Evolutionary conservation across 352 stramenopile genomes (phyloP), one percentile per base, ranked within the genome.

Genomic region (Bremia lactucae): DNA sequence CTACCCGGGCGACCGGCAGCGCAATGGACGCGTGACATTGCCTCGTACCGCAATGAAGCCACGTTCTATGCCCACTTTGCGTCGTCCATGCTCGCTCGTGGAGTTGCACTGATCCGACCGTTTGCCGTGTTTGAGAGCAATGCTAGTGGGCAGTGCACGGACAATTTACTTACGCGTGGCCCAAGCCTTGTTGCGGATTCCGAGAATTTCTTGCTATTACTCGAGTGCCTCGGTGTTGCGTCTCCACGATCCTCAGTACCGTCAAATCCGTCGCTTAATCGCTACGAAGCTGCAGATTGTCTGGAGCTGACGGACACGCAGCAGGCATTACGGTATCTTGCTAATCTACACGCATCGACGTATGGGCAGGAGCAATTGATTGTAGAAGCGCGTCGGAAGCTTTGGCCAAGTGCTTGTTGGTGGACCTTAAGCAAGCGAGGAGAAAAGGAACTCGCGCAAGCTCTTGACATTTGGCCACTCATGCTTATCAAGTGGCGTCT

Each of bases 351-450:
- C 23, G 58, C 71, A 0, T 56, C 66, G 1, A 46, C 55, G 1
- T 62, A 62, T 49, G 46, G 44, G 16, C 47, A 55, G 40, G 16
- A 48, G 13, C 56, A 53, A 20, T 42, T 83, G 5, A 41, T 74
- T 33, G 21, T 31, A 3, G 59, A 47, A 6, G 59, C 68, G 7
- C 31, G 23, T 6, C 14, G 42, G n/a, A 35, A 64, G 21, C 42
- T 83, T 2, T 82, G 68, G 68, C 14, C 64, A 0, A 62, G 44
- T 1, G 66, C 58, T 0, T 66, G 59, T 18, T 87, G 73, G 73
- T 87, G 73, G 73, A 59, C 63, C 24, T 71, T 72, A 7, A 51
- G 58, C 5, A 83, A 87, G 45, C 71, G 73, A 37, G 73, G 70
- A 4, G 36, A 62, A 2, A 44, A 55, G 18, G 59, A 75, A 29